Evolutionary conservation across 768 basidiomycete genomes (phyloP).

Genomic region (Fistulinella prunicolor): DNA sequence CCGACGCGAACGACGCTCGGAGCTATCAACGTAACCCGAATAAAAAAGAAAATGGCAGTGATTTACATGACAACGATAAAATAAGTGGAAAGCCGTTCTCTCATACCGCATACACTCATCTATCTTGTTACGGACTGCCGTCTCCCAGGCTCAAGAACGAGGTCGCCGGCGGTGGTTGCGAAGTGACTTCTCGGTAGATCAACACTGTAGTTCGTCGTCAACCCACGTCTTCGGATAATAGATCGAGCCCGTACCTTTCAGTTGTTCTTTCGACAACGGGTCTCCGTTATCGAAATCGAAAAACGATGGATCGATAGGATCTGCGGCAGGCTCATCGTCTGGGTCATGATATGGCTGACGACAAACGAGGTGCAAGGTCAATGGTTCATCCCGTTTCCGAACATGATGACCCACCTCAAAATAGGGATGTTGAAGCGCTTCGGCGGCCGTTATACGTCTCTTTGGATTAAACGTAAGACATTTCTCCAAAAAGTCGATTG

Average conservation of each 20-base stretch:
- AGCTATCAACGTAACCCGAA: background rate
- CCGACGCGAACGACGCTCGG: background rate
- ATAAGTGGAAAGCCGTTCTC: no score
- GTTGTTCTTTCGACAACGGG: conserved; percentile 58
- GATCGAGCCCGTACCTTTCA: conserved; percentile 50
- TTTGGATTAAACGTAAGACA: conserved; percentile 85
- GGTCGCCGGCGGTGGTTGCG: conserved; percentile 9
- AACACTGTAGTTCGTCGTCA: conserved; percentile 24
- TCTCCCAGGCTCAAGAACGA: conserved; percentile 19
- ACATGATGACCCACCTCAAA: conserved; percentile 49
- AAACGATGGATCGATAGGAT: conserved; percentile 70
- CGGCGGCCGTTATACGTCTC: conserved; percentile 82
- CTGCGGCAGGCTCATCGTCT: conserved; percentile 82
- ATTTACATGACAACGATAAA: background rate
- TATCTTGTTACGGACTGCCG: conserved; percentile 5
- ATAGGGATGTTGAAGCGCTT: conserved; percentile 88
- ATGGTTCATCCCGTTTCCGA: background rate
- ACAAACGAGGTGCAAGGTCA: background rate
- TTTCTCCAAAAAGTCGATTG: conserved; percentile 75
- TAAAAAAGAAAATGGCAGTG: background rate
- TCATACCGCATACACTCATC: no score
- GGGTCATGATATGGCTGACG: conserved; percentile 82
- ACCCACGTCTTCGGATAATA: background rate
- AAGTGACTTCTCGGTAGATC: conserved; percentile 52
- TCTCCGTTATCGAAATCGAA: conserved; percentile 80